phyloP scores from a whole-genome alignment of 352 stramenopile species.

The Globisporangium heterothallicum region DNA sequence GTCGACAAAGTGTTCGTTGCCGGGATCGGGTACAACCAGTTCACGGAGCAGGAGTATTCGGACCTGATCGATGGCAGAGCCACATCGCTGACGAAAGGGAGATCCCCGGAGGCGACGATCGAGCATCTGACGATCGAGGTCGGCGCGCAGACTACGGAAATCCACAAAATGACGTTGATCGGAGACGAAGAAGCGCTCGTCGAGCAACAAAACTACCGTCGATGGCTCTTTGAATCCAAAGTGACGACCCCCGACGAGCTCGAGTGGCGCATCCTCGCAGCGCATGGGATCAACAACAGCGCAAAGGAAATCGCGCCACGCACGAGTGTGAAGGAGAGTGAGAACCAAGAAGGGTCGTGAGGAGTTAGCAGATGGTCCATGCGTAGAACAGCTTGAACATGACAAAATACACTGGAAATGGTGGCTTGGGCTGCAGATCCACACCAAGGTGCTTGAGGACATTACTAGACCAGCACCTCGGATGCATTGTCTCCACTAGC shows the following conservation, averaged over 20 bases:
- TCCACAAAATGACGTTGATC: conserved; percentile 35
- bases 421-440: too few species aligned
- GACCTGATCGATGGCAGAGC: conserved; percentile 17
- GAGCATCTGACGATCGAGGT: conserved; percentile 35
- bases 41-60: conserved; percentile 27
- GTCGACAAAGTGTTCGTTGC: conserved; percentile 25
- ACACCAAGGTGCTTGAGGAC: too few species aligned
- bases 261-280: conserved; percentile 33
- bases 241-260: conserved; percentile 25
- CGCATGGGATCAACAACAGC: conserved; percentile 20
- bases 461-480: too few species aligned
- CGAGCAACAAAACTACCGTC: conserved; percentile 31
- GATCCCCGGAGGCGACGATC: conserved; percentile 23
- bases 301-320: conserved; percentile 20
- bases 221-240: conserved; percentile 29
- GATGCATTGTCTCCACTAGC: too few species aligned
- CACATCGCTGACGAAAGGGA: conserved; percentile 12
- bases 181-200: conserved; percentile 30
- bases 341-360: too few species aligned
- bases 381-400: too few species aligned
- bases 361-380: too few species aligned
- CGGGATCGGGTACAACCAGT: conserved; percentile 23
- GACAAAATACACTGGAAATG: too few species aligned
- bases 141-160: conserved; percentile 29
- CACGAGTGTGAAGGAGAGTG: not conserved